Evolutionary conservation across 2,329 filamentous ascomycete genomes (phyloP), one percentile per base, ranked within the genome.

Genomic region (Sclerotinia trifoliorum): DNA sequence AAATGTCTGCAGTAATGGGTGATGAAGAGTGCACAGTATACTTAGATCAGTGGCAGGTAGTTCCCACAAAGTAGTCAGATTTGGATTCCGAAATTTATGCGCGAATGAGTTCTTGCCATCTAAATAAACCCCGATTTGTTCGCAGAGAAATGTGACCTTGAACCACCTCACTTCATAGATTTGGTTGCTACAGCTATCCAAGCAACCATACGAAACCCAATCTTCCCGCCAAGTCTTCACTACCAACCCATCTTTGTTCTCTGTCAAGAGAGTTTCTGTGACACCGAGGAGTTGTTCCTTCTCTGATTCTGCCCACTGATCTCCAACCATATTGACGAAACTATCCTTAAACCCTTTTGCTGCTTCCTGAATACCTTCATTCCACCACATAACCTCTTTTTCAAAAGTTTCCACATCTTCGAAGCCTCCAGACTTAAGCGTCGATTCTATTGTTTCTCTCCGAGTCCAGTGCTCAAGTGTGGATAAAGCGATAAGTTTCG

Each of bases 271-370:
- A 51, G 44, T 11, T 29, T 48, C 6, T 3, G 51, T 65, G 19
- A 32, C 51, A 4, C 21, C 21, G 32, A 48, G 51, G 17, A 56
- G n/a, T 11, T 44, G 32, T 7, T 29, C 21, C 15, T 65, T 65
- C n/a, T 65, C 62, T 39, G 42, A 35, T 13, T 21, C 35, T n/a
- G n/a, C 19, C 62, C 51, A 56, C 35, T 26, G 8, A 55, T 65
- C 39, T 15, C 62, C 51, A n/a, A 56, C 35, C 35, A 65, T 46
- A 44, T 56, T 26, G 51, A 46, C 35, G 44, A 56, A 65, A 48
- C 48, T 24, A 56, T 65, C 51, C 4, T 24, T 52, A n/a, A 65
- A 65, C 8, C 51, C 62, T n/a, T 55, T 55, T 2, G 51, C 62
- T 13, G 51, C 51, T n/a, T 65, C 62, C 7, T 48, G 32, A 46